Evolutionary conservation across 768 basidiomycete species (phyloP), one percentile per base, ranked within the genome.

Genomic region (Dioszegia aurantiaca): DNA sequence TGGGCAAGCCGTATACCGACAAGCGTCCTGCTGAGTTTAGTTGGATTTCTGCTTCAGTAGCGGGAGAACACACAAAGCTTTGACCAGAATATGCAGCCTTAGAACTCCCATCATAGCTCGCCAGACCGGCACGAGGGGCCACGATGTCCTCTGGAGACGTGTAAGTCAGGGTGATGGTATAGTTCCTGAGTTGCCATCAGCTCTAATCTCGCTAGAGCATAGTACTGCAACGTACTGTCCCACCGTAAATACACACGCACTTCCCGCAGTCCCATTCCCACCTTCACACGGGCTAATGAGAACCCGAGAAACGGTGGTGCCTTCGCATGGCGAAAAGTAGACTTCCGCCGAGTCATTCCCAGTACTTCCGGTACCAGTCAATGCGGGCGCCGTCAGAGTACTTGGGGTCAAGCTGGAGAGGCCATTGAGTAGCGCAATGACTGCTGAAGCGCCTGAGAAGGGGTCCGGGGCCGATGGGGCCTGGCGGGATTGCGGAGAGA

Each of bases 81-180:
- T 70, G 68, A 10, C 68, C 68, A 1, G 68, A 62, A 44, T 70
- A 57, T 11, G 56, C 45, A n/a, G 19, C 26, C 21, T 27, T 26
- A 11, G 54, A 42, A 12, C 12, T 26, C 12, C 64, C 64, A 31
- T 67, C 59, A 26, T 51, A 48, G 36, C 63, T 66, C 17, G 46
- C 37, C 26, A 70, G 41, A 40, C 46, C 46, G 2, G 61, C 37
- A 44, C 68, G 58, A 1, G 68, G 68, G 12, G 33, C 19, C 17
- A 33, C 24, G 9, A 63, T 48, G 17, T 56, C 51, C 33, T 28
- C 14, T 2, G 37, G 17, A 11, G 56, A 33, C 11, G 60, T 56
- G 44, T 65, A 70, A 21, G 47, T 61, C 30, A 70, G 31, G 6
- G 60, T 60, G 27, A 70, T 65, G 3, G 68, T 70, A 51, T 70